phyloP scores from a whole-genome alignment of 768 basidiomycete genomes.

The Pseudohyphozyma bogoriensis region DNA sequence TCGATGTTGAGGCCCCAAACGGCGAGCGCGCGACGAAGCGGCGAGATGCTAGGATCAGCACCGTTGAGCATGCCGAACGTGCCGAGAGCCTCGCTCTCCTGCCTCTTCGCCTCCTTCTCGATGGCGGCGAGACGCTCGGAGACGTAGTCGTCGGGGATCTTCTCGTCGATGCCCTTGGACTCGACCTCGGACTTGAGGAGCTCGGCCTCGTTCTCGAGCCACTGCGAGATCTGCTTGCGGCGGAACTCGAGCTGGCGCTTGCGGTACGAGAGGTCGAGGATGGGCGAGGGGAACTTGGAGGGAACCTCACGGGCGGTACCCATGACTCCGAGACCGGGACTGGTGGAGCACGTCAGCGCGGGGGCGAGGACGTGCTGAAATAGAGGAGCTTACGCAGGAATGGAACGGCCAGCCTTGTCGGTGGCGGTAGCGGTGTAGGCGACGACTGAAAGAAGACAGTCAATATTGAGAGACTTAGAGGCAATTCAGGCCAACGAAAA shows the following conservation, averaged over 20 bases:
- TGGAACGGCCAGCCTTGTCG: constrained; percentile 96
- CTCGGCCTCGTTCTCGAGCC: constrained; percentile 79
- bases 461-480: not conserved
- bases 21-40: constrained; percentile 87
- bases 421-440: constrained; percentile 94
- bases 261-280: constrained; percentile 78
- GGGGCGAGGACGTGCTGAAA: not conserved
- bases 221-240: constrained; percentile 84
- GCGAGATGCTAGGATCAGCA: constrained; percentile 69
- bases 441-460: constrained; percentile 51
- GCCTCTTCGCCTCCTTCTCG: constrained; percentile 78
- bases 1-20: constrained; percentile 93
- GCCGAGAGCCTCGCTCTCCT: constrained; percentile 85
- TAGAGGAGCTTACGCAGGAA: constrained; percentile 53
- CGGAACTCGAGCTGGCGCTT: constrained; percentile 91
- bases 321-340: constrained; percentile 82
- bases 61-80: constrained; percentile 87
- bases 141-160: constrained; percentile 58
- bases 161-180: constrained; percentile 41
- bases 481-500: not conserved
- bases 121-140: constrained; percentile 67
- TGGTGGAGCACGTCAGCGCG: not conserved
- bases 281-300: constrained; percentile 58
- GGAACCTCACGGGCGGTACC: constrained; percentile 77
- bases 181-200: constrained; percentile 72